Evolutionary conservation across 768 basidiomycete genomes (phyloP), one percentile per base, ranked within the genome.

Genomic region (Mycena belliarum): DNA sequence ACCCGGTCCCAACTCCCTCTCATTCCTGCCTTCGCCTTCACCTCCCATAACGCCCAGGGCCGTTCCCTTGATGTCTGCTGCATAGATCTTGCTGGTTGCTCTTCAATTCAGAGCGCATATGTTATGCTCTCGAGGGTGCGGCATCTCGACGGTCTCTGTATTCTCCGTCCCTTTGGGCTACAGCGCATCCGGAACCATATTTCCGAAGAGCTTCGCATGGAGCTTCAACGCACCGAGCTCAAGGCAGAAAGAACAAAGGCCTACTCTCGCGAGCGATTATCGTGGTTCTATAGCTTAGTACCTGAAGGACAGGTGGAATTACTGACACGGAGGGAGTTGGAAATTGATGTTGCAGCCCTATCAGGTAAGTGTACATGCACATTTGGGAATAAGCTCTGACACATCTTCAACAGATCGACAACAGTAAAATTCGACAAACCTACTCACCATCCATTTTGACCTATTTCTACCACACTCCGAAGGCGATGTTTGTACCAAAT

Each of bases 1-100:
- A 62, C 43, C 3, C 49, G 60, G 9, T 44, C 49, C 11, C 60
- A 62, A 47, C 52, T 57, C 15, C 60, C 60, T 3, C 44, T 62
- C 16, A 57, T 62, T 20, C 55, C 60, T 18, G 47, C 47, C 4
- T 49, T 23, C 33, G 20, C 47, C 15, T 47, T 47, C 29, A 47
- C 46, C 5, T 47, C 46, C 3, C 46, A 47, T n/a, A 47, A 47
- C 15, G 46, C 48, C 35, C 35, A 49, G 16, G 35, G 48, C 12
- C 35, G 35, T 14, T 49, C 48, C 12, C 35, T 38, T 11, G 35
- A 38, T 49, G 48, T 35, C 4, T 49, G 48, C 33, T 49, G 48
- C 48, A 49, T 49, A 5, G 48, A 49, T 49, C 35, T 49, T 5
- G 48, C 48, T 2, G 38, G 48, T 24, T 49, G 48, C 33, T 38